Conservation (phyloP, 2,329 filamentous ascomycete genomes). For the Cladophialophora chaetospira region DNA sequence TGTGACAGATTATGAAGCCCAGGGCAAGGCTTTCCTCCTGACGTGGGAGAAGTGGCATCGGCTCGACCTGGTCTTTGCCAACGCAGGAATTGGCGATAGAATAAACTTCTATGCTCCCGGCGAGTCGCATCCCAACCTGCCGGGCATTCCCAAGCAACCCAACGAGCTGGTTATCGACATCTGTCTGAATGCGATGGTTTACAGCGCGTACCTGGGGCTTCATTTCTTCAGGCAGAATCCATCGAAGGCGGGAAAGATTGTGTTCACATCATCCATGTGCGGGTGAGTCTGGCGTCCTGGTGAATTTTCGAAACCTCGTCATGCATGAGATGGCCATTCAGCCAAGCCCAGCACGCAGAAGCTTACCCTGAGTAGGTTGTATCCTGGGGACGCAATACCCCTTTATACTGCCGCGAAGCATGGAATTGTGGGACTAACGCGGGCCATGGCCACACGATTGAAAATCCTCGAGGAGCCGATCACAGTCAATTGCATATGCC, state of each 20-base stretch:
- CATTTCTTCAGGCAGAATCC: slow-evolving; percentile 13
- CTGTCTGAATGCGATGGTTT: slow-evolving; percentile 15
- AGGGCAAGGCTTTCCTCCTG: slow-evolving; percentile 4
- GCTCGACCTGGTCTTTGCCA: slow-evolving; percentile 10
- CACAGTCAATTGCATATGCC: slow-evolving; percentile 12
- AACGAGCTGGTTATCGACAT: slow-evolving; percentile 14
- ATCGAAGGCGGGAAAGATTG: slow-evolving; percentile 13
- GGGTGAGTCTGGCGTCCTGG: too few relatives aligned
- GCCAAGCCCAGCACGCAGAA: too few relatives aligned
- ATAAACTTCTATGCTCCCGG: slow-evolving; percentile 4
- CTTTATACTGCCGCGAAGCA: slow-evolving; percentile 10
- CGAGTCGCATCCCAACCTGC: neutral
- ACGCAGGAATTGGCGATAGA: slow-evolving; percentile 11
- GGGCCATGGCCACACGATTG: slow-evolving; percentile 5
- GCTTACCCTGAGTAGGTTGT: neutral
- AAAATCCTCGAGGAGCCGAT: slow-evolving; percentile 5
- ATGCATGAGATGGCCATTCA: too few relatives aligned
- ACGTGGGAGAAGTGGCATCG: slow-evolving; percentile 10
- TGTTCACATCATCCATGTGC: slow-evolving; percentile 12
- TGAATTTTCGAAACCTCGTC: too few relatives aligned
- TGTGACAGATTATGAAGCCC: slow-evolving; percentile 10
- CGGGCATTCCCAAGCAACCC: slow-evolving; percentile 1
- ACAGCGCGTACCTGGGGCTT: slow-evolving; percentile 10
- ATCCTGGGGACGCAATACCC: slow-evolving; percentile 11
- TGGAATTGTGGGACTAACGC: slow-evolving; percentile 4